A percentile compares a stretch with the other conserved stretches of the same genome.
Evolutionary conservation across 129 eudicot species (phyloP).

Genomic region (Artemisia argyi): DNA sequence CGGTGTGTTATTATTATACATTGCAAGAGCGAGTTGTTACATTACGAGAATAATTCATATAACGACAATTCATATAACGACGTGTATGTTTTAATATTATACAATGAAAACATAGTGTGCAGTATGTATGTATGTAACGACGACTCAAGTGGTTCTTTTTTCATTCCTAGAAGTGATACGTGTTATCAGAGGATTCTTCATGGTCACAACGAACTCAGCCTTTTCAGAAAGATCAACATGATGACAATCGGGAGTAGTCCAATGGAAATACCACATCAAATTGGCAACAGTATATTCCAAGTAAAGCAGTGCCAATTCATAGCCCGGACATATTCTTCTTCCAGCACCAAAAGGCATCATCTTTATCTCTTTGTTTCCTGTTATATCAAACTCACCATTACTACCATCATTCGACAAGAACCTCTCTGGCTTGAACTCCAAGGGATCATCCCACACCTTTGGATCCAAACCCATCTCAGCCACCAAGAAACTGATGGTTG

Average conservation of each 20-base stretch:
- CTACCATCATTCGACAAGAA: conserved; percentile 2
- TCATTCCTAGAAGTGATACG: not conserved
- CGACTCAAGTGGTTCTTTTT: not conserved
- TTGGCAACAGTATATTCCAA: conserved; percentile 15
- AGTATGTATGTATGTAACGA: not conserved
- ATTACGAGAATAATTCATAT: too few species aligned
- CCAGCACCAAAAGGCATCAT: conserved; percentile 19
- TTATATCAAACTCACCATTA: conserved; percentile 39
- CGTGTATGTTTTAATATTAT: too few species aligned
- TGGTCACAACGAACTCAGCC: conserved; percentile 1
- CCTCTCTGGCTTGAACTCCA: conserved; percentile 18
- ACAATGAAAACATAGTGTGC: too few species aligned
- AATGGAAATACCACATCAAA: conserved; percentile 19
- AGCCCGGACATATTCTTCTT: conserved; percentile 34
- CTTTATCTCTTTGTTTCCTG: conserved; percentile 30
- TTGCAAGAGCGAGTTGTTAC: too few species aligned
- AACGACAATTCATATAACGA: too few species aligned
- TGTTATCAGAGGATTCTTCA: conserved; percentile 10
- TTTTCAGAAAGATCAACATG: conserved; percentile 39
- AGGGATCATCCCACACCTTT: conserved; percentile 10
- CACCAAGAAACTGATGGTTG: conserved; percentile 14
- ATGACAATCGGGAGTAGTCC: conserved; percentile 24
- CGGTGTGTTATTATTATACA: too few species aligned
- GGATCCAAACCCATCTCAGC: conserved; percentile 27
- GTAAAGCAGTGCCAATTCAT: conserved; percentile 28